Base-by-base conservation (phyloP, 371 early-diverging fungal genomes). In the Circinella umbellata region DNA sequence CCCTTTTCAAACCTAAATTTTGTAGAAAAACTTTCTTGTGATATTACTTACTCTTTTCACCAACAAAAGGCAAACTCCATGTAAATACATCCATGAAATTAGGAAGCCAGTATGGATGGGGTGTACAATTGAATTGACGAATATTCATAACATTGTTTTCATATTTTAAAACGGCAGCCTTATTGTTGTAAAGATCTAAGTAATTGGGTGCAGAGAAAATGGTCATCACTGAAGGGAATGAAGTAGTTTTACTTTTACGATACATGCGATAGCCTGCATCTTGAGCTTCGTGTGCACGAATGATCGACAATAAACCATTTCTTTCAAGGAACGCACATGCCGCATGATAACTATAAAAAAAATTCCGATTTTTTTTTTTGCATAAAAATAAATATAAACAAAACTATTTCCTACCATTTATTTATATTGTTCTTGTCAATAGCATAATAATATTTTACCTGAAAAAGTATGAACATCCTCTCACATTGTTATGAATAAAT, bases 221-320 rank as follows among this genome's bases (percentile, higher is more conserved):
- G 51, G 99, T 99, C 85, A 98, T 96, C 8, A 98, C 95, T 1
- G 96, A 89, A 9, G 96, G 98, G 79, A 98, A 99, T 10, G 95
- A 94, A 0, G 96, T 97, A 4, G 95, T 89, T 72, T 91, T 89
- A 71, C 93, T 96, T 76, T 94, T 96, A 67, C 94, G 88, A 76
- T 98, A 97, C 97, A 97, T 97, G 53, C 96, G 90, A 79, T 95
- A 96, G 70, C 99, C 99, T 38, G 95, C 92, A 83, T 97, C 97
- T 83, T 98, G 98, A 18, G 99, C 99, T 79, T 99, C 99, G 78
- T 99, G 99, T 10, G 97, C 99, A 67, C 99, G 91, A 68, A 99
- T 96, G 67, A 99, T 90, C 5, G 95, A 95, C 57, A 96, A 78
- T 36, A 99, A 82, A 68, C 94, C 92, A 81, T 99, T 99, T 77